Conservation (phyloP, 352 stramenopile species). For the Sclerospora graminicola region DNA sequence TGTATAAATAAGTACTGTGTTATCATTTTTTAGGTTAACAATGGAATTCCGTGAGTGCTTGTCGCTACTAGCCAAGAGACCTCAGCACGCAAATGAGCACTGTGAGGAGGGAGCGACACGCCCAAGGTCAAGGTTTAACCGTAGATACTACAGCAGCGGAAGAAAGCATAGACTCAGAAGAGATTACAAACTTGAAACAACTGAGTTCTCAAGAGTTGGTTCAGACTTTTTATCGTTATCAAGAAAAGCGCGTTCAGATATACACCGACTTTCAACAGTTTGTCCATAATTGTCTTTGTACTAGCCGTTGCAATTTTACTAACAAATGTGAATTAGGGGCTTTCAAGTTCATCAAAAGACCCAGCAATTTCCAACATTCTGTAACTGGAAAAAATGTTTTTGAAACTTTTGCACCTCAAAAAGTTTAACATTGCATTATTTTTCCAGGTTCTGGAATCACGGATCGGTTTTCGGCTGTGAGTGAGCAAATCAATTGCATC, state of each 20-base stretch:
- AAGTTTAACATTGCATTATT: background rate
- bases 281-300: slow-evolving; percentile 1
- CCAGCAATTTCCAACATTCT: slow-evolving; percentile 48
- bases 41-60: slow-evolving; percentile 72
- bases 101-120: slow-evolving; percentile 32
- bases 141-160: background rate
- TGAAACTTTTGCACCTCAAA: background rate
- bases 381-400: slow-evolving; percentile 20
- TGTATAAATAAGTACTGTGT: no score
- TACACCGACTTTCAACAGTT: slow-evolving; percentile 57
- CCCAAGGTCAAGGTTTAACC: background rate
- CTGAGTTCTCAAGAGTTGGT: slow-evolving; percentile 18
- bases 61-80: slow-evolving; percentile 48
- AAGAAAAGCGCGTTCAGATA: slow-evolving; percentile 59
- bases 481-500: slow-evolving; percentile 56
- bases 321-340: slow-evolving; percentile 19
- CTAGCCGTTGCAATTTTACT: background rate
- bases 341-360: slow-evolving; percentile 64
- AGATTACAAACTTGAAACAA: slow-evolving; percentile 2
- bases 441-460: slow-evolving; percentile 50
- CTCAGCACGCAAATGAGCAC: slow-evolving; percentile 41
- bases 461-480: slow-evolving; percentile 48
- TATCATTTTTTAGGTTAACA: no score
- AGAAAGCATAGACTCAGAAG: background rate
- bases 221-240: slow-evolving; percentile 35